phyloP scores from a whole-genome alignment of 768 basidiomycete genomes.

The Infundibulicybe gibba region DNA sequence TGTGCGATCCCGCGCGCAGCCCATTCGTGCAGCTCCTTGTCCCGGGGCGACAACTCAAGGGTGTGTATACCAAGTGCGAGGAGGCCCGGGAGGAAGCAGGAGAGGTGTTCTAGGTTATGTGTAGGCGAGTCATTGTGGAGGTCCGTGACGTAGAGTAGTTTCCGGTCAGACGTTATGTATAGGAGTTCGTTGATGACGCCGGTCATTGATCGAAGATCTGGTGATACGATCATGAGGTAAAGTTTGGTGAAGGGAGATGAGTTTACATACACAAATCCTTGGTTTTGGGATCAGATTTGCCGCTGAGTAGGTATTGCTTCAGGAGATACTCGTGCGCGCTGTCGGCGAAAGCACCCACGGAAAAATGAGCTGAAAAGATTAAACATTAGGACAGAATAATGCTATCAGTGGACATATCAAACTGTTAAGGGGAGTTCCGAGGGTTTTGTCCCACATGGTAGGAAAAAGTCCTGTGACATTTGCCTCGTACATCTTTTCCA shows the following conservation, averaged over 20 bases:
- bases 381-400: not conserved
- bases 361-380: conserved; percentile 31
- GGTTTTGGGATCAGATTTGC: conserved; percentile 43
- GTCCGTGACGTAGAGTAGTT: conserved; percentile 58
- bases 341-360: conserved; percentile 57
- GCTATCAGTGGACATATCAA: conserved; percentile 8
- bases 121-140: conserved; percentile 26
- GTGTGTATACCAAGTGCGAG: conserved; percentile 55
- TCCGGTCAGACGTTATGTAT: conserved; percentile 47
- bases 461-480: conserved; percentile 50
- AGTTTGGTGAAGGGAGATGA: conserved; percentile 28
- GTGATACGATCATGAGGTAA: conserved; percentile 23
- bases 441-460: conserved; percentile 42
- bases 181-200: conserved; percentile 51
- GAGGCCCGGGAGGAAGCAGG: conserved; percentile 63
- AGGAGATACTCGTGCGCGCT: conserved; percentile 70
- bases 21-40: conserved; percentile 48
- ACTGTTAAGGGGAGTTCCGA: conserved; percentile 44
- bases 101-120: conserved; percentile 55
- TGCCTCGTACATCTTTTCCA: conserved; percentile 47
- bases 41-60: conserved; percentile 26
- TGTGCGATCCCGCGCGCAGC: conserved; percentile 61
- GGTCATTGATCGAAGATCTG: conserved; percentile 47
- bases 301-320: conserved; percentile 66
- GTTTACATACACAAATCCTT: conserved; percentile 53